Evolutionary conservation across 1,139 yeast species (phyloP), one percentile per base, ranked within the genome.

Genomic region (Nakaseomyces kungkrabaensis): DNA sequence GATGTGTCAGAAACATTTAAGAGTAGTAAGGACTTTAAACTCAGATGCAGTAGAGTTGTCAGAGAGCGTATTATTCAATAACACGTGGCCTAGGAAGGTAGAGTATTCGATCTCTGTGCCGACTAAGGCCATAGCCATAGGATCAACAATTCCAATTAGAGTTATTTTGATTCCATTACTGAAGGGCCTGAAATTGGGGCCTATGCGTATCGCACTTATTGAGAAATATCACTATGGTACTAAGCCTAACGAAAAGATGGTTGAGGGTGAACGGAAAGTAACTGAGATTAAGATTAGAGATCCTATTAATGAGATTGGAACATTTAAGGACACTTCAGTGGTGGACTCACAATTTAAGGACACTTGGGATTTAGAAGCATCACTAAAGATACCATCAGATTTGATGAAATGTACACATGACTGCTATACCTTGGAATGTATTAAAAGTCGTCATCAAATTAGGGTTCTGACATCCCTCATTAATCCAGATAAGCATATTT

Each of bases 11-110:
- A 86, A 82, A 59, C 89, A 83, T 60, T 57, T 94, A 8, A 77
- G 96, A 52, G 82, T 94, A 11, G 79, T 92, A 11, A 75, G 98
- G 56, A 92, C 98, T 0, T 69, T 90, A 51, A 82, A 96, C 0
- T 78, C 95, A 1, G 97, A 90, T 66, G 79, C 95, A 0, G 78
- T 87, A 1, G 97, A 92, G 62, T 72, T 90, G 43, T 77, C 94
- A 0, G 97, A 92, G 68, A 88, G 97, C 0, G 86, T 89, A 57
- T 88, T 96, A 0, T 95, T 92, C 26, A 96, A 88, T 62, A 92
- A 92, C 64, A 83, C 92, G 0, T 94, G 98, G 99, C 97, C 98
- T 2, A 72, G 79, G 46, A 92, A 92, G 65, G 87, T 92, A 45
- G 97, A 94, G 60, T 92, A 94, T 67, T 79, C 90, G 2, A 78